A percentile compares a stretch with the other conserved stretches of the same genome.
Conservation (phyloP, 2,329 filamentous ascomycete genomes). For the Nigrospora sphaerica region DNA sequence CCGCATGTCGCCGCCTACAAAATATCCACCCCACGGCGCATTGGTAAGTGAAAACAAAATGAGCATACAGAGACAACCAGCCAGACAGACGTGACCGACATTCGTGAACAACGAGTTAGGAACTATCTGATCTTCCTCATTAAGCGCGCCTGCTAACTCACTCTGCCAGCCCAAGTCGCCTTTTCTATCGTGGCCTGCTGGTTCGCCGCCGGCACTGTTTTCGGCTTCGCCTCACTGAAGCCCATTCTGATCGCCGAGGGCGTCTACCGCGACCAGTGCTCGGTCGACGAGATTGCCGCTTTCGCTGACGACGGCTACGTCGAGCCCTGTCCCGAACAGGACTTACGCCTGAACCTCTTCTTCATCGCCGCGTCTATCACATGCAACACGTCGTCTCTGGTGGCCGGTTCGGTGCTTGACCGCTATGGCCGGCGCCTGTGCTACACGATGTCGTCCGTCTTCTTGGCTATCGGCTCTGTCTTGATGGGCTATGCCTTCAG, state of each 20-base stretch:
- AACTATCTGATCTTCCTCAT: no score
- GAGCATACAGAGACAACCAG: no score
- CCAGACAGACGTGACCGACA: no score
- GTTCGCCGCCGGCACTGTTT: constrained; percentile 56
- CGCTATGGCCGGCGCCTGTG: constrained; percentile 57
- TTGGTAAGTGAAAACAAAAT: constrained; percentile 14
- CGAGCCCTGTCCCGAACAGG: constrained; percentile 45
- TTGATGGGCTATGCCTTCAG: constrained; percentile 52
- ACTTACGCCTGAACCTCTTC: constrained; percentile 55
- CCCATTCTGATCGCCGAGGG: constrained; percentile 52
- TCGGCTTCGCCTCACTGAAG: constrained; percentile 59
- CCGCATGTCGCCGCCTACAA: constrained; percentile 23
- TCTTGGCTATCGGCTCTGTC: constrained; percentile 49
- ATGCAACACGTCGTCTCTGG: constrained; percentile 60
- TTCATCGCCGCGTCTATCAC: constrained; percentile 63
- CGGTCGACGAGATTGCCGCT: constrained; percentile 27
- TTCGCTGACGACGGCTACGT: constrained; percentile 16
- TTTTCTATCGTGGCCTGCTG: constrained; percentile 60
- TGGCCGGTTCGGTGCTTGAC: constrained; percentile 61
- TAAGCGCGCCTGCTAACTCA: no score
- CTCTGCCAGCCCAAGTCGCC: constrained; percentile 47
- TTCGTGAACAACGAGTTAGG: no score
- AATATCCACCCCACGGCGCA: constrained; percentile 16
- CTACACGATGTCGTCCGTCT: constrained; percentile 52
- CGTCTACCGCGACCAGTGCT: constrained; percentile 48